phyloP scores from a whole-genome alignment of 2,329 filamentous ascomycete species.

The Cladosporium sp. region DNA sequence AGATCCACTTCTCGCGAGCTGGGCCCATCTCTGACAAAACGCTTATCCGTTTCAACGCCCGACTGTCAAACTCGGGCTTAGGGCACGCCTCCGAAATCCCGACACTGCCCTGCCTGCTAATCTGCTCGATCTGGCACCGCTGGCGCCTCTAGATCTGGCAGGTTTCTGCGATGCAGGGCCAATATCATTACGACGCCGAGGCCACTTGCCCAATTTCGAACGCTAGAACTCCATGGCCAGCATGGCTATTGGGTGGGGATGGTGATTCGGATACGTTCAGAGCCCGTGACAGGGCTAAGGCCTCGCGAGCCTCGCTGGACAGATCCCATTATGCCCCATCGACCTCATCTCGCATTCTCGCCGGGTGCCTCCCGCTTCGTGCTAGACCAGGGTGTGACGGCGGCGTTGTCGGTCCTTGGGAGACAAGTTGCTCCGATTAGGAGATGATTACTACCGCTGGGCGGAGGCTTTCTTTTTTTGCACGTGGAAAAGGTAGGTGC shows the following conservation, averaged over 20 bases:
- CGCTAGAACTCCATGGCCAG: too few relatives aligned
- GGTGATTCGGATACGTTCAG: neutral
- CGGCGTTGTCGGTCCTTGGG: neutral
- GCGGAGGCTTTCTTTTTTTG: neutral
- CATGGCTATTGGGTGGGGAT: neutral
- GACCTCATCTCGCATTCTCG: conserved; percentile 8
- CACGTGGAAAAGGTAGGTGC: neutral
- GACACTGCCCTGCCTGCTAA: neutral
- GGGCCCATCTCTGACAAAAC: neutral
- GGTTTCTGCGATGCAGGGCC: neutral
- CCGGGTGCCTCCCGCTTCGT: neutral
- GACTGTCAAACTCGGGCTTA: neutral
- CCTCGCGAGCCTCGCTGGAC: neutral
- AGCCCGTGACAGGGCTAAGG: neutral
- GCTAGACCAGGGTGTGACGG: conserved; percentile 3
- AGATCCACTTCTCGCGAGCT: conserved; percentile 8
- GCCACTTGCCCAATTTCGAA: neutral
- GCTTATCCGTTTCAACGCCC: neutral
- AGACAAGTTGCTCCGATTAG: neutral
- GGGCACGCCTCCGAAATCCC: conserved; percentile 9
- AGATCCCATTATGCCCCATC: conserved; percentile 6
- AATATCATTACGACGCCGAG: conserved; percentile 15
- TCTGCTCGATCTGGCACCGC: neutral
- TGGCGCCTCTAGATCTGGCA: conserved; percentile 3
- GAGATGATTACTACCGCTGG: neutral